phyloP scores from a whole-genome alignment of 192 early-diverging fungal genomes.

The Anaeromyces robustus region DNA sequence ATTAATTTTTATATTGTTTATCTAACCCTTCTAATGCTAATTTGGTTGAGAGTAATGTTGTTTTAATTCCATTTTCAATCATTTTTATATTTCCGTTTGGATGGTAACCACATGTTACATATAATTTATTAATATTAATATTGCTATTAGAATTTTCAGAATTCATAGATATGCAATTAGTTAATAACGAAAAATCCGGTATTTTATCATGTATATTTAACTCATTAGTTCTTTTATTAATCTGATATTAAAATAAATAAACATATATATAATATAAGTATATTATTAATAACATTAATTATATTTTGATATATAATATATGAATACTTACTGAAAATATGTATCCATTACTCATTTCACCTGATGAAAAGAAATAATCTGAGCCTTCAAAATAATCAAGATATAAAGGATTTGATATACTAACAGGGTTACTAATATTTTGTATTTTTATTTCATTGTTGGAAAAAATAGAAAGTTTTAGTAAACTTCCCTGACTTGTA shows the following conservation, averaged over 20 bases:
- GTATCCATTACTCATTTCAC: not conserved
- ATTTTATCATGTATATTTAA: not conserved
- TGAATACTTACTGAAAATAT: not conserved
- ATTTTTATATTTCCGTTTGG: not conserved
- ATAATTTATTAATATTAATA: not conserved
- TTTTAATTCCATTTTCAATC: not conserved
- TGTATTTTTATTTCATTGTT: not conserved
- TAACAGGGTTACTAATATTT: not conserved
- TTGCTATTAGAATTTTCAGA: not conserved
- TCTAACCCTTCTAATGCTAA: not conserved
- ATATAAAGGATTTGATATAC: not conserved
- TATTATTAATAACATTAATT: too few relatives aligned
- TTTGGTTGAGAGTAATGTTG: not conserved
- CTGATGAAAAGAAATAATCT: not conserved
- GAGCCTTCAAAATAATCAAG: not conserved
- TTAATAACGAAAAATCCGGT: not conserved
- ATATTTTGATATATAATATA: not conserved
- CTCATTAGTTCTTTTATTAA: not conserved
- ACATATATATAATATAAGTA: too few relatives aligned
- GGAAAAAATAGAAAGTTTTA: not conserved
- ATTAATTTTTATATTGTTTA: not conserved
- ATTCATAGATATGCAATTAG: not conserved
- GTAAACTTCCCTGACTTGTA: not conserved
- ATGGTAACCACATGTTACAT: not conserved
- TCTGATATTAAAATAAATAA: not conserved